Evolutionary conservation across 768 basidiomycete genomes (phyloP), one percentile per base, ranked within the genome.

Genomic region (Pisolithus albus): DNA sequence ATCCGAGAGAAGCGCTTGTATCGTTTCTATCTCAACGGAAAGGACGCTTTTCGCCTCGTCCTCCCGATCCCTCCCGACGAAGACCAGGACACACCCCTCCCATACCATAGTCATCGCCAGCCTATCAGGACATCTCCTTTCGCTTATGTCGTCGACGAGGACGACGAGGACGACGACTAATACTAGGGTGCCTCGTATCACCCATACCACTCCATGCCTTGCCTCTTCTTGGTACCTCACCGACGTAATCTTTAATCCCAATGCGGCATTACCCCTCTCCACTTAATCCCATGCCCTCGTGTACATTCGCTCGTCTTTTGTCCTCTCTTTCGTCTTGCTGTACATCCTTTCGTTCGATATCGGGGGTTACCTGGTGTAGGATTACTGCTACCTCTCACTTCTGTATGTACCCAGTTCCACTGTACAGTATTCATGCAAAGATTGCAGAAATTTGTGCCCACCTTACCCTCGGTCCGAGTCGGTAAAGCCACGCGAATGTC

Each of bases 21-120:
- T 64, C 81, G 96, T 1, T 99, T 98, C 71, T 98, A 99, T 62
- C 80, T 98, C 58, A 99, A 96, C 64, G 92, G 91, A 43, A 97
- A 97, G 69, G 93, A 98, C 64, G 94, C 94, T 0, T 96, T 90
- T 62, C 77, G 91, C 37, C 81, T 93, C 45, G 80, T 89, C 19
- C 80, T 89, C 42, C 70, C 78, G 28, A 68, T 88, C 5, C 77
- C 82, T 5, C 63, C 66, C 6, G 69, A 67, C 28, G 54, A 62
- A 50, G 64, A 67, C 38, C 51, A 58, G 4, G 41, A 18, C 13
- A 30, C 56, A 15, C 55, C 56, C 4, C 26, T 26, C 5, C 45
- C 54, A 1, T 53, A 38, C 44, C 16, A 50, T 5, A 58, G 54
- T 3, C 34, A 1, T 34, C 52, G 49, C 28, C 30, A 44, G 4